Conservation (phyloP, 2,329 filamentous ascomycete species). For the Aureobasidium sp. region DNA sequence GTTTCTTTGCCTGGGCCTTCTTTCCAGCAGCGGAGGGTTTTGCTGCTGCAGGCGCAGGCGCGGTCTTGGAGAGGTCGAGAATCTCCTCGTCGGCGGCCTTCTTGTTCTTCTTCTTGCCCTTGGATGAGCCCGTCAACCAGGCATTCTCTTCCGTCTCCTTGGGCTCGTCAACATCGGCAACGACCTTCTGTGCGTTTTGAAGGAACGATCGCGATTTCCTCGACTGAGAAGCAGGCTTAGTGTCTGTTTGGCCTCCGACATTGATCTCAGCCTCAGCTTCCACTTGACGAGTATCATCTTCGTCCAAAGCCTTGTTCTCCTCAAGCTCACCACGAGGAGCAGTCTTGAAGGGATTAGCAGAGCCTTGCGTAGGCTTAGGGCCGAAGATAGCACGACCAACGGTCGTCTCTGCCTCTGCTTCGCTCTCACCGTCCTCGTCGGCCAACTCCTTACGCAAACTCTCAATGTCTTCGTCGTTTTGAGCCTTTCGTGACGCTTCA, state of each 20-base stretch:
- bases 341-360: conserved; percentile 26
- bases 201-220: conserved; percentile 21
- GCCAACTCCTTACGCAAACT: conserved; percentile 60
- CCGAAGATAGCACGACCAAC: conserved; percentile 68
- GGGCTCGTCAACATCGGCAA: conserved; percentile 1
- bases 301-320: conserved; percentile 48
- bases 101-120: conserved; percentile 15
- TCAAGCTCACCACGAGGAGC: conserved; percentile 50
- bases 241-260: conserved; percentile 24
- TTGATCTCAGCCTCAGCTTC: conserved; percentile 31
- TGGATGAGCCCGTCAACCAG: conserved; percentile 25
- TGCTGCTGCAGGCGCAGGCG: not conserved
- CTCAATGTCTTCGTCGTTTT: conserved; percentile 65
- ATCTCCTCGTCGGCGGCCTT: conserved; percentile 15
- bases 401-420: conserved; percentile 49
- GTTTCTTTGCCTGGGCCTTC: conserved; percentile 12
- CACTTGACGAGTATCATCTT: conserved; percentile 27
- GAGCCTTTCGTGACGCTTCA: conserved; percentile 67
- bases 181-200: conserved; percentile 14
- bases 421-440: conserved; percentile 51
- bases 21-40: conserved; percentile 6
- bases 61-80: conserved; percentile 19
- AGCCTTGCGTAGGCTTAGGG: conserved; percentile 33
- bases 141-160: conserved; percentile 11
- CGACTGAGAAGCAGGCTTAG: conserved; percentile 19